phyloP scores from a whole-genome alignment of 1,139 yeast genomes.

The Suhomyces atakaporum region DNA sequence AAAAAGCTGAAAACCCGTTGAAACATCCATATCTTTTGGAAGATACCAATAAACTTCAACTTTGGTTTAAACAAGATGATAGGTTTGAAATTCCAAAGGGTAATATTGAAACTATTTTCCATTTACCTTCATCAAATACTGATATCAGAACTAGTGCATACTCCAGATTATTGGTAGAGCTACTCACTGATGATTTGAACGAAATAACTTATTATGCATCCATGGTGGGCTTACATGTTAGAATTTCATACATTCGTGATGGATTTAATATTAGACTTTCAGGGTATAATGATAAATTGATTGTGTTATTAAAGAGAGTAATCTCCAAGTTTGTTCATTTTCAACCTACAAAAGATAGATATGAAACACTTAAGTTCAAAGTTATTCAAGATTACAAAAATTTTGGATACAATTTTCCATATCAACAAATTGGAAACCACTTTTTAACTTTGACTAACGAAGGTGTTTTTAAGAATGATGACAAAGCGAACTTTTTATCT shows the following conservation, averaged over 20 bases:
- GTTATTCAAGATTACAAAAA: slow-evolving; percentile 64
- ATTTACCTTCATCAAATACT: slow-evolving; percentile 61
- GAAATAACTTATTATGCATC: slow-evolving; percentile 83
- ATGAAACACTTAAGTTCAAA: slow-evolving; percentile 66
- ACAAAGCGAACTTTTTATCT: slow-evolving; percentile 56
- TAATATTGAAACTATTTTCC: slow-evolving; percentile 62
- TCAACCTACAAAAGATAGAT: slow-evolving; percentile 58
- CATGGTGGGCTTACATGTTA: slow-evolving; percentile 71
- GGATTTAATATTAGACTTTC: slow-evolving; percentile 67
- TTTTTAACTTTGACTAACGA: slow-evolving; percentile 68
- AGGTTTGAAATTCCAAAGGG: slow-evolving; percentile 89
- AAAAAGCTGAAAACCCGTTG: slow-evolving; percentile 35
- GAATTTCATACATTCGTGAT: slow-evolving; percentile 61
- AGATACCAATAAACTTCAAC: slow-evolving; percentile 36
- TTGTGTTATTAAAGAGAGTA: slow-evolving; percentile 60
- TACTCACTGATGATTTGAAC: slow-evolving; percentile 73
- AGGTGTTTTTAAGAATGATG: slow-evolving; percentile 63
- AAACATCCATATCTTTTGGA: slow-evolving; percentile 41
- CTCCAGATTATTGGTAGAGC: slow-evolving; percentile 63
- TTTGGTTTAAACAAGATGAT: slow-evolving; percentile 94
- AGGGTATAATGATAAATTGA: slow-evolving; percentile 85
- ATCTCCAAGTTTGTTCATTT: slow-evolving; percentile 55
- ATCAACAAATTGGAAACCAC: slow-evolving; percentile 67
- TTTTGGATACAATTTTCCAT: slow-evolving; percentile 74
- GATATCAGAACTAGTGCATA: slow-evolving; percentile 59